Conservation (phyloP, 805 yeast genomes). For the Yamadazyma sp. region DNA sequence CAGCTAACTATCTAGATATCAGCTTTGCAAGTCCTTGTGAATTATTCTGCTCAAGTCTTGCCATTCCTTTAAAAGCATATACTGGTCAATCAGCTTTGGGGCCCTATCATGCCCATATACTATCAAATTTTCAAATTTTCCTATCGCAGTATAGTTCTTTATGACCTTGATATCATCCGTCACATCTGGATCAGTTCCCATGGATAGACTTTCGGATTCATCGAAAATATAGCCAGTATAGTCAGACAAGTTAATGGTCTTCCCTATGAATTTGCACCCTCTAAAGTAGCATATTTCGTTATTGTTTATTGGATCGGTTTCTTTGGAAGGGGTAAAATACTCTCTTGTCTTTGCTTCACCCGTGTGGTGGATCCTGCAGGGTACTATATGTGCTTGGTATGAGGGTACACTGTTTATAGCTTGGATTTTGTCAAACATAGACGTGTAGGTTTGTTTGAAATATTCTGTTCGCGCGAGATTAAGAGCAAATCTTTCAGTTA, state of each 20-base stretch:
- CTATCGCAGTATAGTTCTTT: conserved; percentile 23
- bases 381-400: conserved; percentile 25
- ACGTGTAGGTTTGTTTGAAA: too few species aligned
- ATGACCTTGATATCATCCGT: conserved; percentile 20
- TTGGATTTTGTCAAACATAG: conserved; percentile 6
- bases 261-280: conserved; percentile 35
- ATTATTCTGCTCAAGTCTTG: conserved; percentile 24
- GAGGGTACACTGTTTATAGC: conserved; percentile 15
- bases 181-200: conserved; percentile 14
- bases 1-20: too few species aligned
- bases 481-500: too few species aligned
- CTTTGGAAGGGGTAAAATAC: conserved; percentile 32
- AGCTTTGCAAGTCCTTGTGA: conserved; percentile 14
- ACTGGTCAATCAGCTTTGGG: conserved; percentile 22
- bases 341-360: conserved; percentile 35
- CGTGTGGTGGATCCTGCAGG: conserved; percentile 27
- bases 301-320: conserved; percentile 15
- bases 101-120: conserved; percentile 34
- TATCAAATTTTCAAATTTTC: conserved; percentile 22
- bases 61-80: conserved; percentile 32
- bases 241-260: conserved; percentile 16
- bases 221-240: conserved; percentile 28
- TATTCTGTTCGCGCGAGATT: too few species aligned
- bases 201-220: conserved; percentile 22
- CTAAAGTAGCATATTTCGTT: conserved; percentile 30